phyloP scores from a whole-genome alignment of 768 basidiomycete species.

The Kondoa malvinella region DNA sequence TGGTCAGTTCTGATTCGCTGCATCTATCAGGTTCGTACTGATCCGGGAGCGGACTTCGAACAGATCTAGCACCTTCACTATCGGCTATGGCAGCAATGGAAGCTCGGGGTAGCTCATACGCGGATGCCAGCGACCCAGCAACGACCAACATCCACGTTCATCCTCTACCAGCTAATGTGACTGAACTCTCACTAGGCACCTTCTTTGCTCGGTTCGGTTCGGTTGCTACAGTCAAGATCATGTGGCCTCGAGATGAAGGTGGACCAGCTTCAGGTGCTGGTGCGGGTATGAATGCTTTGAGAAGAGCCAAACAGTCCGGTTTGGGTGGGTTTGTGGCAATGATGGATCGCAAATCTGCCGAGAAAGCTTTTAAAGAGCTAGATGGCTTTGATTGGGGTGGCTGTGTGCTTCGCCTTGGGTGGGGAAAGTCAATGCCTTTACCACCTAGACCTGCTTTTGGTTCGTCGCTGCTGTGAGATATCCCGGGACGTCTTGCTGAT shows the following conservation, averaged over 20 bases:
- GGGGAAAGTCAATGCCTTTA: constrained; percentile 91
- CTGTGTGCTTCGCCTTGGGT: constrained; percentile 66
- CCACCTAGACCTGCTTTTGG: constrained; percentile 56
- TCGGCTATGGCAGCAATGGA: constrained; percentile 49
- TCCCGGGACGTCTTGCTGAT: no score
- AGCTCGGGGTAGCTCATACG: constrained; percentile 67
- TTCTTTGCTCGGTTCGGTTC: constrained; percentile 85
- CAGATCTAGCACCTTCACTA: constrained; percentile 6
- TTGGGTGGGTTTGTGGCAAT: constrained; percentile 93
- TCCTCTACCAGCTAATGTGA: constrained; percentile 72
- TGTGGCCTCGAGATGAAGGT: constrained; percentile 17
- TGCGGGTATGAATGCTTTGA: neutral
- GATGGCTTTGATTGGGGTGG: constrained; percentile 95
- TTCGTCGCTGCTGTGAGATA: constrained; percentile 31
- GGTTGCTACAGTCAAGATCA: constrained; percentile 43
- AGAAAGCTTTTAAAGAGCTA: constrained; percentile 66
- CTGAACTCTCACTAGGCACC: constrained; percentile 64
- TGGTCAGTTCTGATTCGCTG: constrained; percentile 1
- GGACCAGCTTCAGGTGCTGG: constrained; percentile 4
- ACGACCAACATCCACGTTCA: constrained; percentile 94
- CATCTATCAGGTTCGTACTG: constrained; percentile 31
- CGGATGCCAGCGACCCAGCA: constrained; percentile 64
- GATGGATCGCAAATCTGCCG: constrained; percentile 84
- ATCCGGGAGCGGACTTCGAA: neutral
- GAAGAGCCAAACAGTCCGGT: constrained; percentile 29